Conservation (phyloP, 2,329 filamentous ascomycete genomes). For the Saccharata proteae region DNA sequence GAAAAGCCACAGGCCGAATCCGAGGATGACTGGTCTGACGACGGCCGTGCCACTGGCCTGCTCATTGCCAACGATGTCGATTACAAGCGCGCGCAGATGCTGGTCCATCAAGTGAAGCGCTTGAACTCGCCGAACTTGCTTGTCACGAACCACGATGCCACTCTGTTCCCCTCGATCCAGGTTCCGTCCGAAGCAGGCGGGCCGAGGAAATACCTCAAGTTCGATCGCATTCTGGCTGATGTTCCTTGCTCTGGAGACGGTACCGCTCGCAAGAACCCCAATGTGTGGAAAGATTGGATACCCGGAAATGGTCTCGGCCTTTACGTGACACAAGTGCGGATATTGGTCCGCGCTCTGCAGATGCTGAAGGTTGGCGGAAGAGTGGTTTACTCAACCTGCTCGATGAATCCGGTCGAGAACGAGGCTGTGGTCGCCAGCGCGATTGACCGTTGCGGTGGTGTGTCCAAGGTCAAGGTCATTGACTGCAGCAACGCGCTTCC, state of each 20-base stretch:
- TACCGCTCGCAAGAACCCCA: slow-evolving; percentile 83
- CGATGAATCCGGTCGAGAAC: slow-evolving; percentile 97
- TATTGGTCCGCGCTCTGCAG: slow-evolving; percentile 82
- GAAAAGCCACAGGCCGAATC: slow-evolving; percentile 17
- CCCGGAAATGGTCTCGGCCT: slow-evolving; percentile 79
- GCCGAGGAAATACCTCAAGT: slow-evolving; percentile 72
- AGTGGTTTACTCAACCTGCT: slow-evolving; percentile 96
- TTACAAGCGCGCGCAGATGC: slow-evolving; percentile 92
- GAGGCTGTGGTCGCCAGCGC: slow-evolving; percentile 83
- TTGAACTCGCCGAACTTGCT: slow-evolving; percentile 93
- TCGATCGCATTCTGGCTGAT: slow-evolving; percentile 90
- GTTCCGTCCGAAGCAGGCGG: slow-evolving; percentile 49
- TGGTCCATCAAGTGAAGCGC: slow-evolving; percentile 95
- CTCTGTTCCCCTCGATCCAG: slow-evolving; percentile 84
- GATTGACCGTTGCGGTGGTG: slow-evolving; percentile 79
- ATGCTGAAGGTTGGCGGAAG: slow-evolving; percentile 92
- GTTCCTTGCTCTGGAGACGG: slow-evolving; percentile 96
- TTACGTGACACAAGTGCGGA: slow-evolving; percentile 75
- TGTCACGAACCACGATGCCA: slow-evolving; percentile 96
- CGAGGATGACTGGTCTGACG: slow-evolving; percentile 49
- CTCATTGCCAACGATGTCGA: slow-evolving; percentile 94
- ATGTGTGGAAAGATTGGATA: slow-evolving; percentile 91
- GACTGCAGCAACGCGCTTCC: slow-evolving; percentile 72
- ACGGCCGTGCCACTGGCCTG: slow-evolving; percentile 79
- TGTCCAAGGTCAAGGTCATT: slow-evolving; percentile 67